Evolutionary conservation across 441 rosid species (phyloP), one percentile per base, ranked within the genome.

Genomic region (Adansonia madagascariensis): DNA sequence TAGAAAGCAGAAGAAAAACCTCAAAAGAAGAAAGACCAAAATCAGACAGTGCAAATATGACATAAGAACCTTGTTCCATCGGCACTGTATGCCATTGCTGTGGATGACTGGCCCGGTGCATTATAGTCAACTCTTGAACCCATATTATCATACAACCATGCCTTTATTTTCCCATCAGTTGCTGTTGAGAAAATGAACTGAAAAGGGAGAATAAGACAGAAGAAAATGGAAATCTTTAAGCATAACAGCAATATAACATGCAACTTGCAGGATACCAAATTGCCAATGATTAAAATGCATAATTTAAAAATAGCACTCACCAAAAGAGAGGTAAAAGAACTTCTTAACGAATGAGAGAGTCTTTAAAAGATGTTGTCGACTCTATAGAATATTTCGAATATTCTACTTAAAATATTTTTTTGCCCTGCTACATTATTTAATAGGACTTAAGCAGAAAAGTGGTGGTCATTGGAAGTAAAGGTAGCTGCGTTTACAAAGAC

Each of bases 161-260:
- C 97, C 84, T 92, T 92, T 75, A 90, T 92, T 86, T 92, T 90
- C 79, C 94, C 97, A 83, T 92, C 94, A 47, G 84, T 81, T 39
- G 97, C 90, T 4, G 97, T 89, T 78, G 97, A 89, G 86, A 90
- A 92, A 78, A 92, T 87, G 73, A 92, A 90, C 97, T 92, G 84
- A 59, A 68, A 64, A 65, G 43, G 49, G 84, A 63, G 65, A 64
- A 62, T 41, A 57, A 69, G 44, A 9, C 47, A 22, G 31, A 17
- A 77, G 71, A 52, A 68, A 77, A 57, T 47, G 31, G 18, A 74
- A 66, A 18, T 27, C 63, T 68, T 46, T 66, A 62, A 70, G 60
- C 24, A 24, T 70, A 27, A 52, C 20, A 52, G 22, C 15, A 14
- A 71, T n/a, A 27, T n/a, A 44, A 73, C 41, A 20, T 41, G 31